phyloP scores from a whole-genome alignment of 1,139 yeast species.

The Suhomyces panamericanus region DNA sequence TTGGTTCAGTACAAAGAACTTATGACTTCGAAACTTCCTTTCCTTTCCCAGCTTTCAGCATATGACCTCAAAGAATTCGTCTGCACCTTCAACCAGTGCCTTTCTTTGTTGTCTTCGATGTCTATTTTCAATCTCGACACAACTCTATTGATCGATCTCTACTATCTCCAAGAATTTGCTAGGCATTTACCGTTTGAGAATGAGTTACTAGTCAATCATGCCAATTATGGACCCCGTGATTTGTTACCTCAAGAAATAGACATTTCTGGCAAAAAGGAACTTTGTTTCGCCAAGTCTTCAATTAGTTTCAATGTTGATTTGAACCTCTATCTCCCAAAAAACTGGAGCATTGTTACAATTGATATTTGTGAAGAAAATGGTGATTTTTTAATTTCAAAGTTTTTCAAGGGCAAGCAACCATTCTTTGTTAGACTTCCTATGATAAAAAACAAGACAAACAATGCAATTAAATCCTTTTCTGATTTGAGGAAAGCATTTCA shows the following conservation, averaged over 20 bases:
- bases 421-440: slow-evolving; percentile 62
- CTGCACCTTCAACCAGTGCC: slow-evolving; percentile 24
- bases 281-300: slow-evolving; percentile 8
- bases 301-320: slow-evolving; percentile 19
- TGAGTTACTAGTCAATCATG: slow-evolving; percentile 25
- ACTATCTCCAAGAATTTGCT: slow-evolving; percentile 36
- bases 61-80: slow-evolving; percentile 23
- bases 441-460: slow-evolving; percentile 20
- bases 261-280: not conserved
- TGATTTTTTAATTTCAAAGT: slow-evolving; percentile 55
- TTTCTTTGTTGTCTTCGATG: slow-evolving; percentile 28
- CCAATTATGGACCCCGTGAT: slow-evolving; percentile 16
- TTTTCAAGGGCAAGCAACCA: slow-evolving; percentile 38
- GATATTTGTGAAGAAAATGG: slow-evolving; percentile 63
- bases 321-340: slow-evolving; percentile 36
- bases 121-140: slow-evolving; percentile 23
- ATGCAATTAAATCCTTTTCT: slow-evolving; percentile 33
- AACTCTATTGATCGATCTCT: slow-evolving; percentile 27
- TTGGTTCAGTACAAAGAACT: slow-evolving; percentile 22
- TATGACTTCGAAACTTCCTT: slow-evolving; percentile 10
- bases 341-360: slow-evolving; percentile 63
- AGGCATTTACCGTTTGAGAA: slow-evolving; percentile 33
- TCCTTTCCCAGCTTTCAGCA: slow-evolving; percentile 9
- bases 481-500: slow-evolving; percentile 48
- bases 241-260: slow-evolving; percentile 13